Evolutionary conservation across 1,284 basidiomycete genomes (phyloP).

Genomic region (Mycocalia duriaeana): DNA sequence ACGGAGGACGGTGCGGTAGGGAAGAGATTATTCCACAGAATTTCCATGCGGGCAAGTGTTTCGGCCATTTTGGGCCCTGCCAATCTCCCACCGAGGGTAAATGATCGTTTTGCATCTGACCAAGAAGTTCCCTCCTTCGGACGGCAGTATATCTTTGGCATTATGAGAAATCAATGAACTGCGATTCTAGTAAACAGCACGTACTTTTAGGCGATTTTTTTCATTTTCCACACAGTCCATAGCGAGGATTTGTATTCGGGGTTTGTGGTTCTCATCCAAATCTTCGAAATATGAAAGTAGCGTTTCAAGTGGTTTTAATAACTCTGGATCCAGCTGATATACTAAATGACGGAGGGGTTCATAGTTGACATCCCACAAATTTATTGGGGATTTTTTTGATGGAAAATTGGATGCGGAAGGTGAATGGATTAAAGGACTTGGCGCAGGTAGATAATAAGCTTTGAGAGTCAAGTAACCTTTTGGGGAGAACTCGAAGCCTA

Average conservation of each 20-base stretch:
- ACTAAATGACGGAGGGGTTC: constrained; percentile 18
- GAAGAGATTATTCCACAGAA: constrained; percentile 25
- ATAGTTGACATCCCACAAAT: constrained; percentile 20
- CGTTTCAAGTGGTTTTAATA: constrained; percentile 19
- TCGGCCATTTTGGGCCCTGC: constrained; percentile 16
- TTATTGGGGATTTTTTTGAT: constrained; percentile 6
- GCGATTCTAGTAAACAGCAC: background rate
- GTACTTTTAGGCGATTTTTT: constrained; percentile 24
- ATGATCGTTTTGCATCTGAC: constrained; percentile 18
- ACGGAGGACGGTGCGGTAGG: constrained; percentile 19
- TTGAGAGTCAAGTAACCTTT: constrained; percentile 21
- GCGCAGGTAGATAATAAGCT: constrained; percentile 23
- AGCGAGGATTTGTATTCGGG: constrained; percentile 22
- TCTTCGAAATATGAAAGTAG: constrained; percentile 20
- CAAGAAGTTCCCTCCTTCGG: constrained; percentile 22
- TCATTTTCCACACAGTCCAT: constrained; percentile 21
- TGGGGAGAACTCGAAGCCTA: constrained; percentile 24
- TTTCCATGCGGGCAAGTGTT: constrained; percentile 17
- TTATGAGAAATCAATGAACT: constrained; percentile 1
- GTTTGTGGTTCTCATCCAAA: constrained; percentile 15
- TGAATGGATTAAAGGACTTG: constrained; percentile 7
- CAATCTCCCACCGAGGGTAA: constrained; percentile 25
- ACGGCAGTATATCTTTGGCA: constrained; percentile 23
- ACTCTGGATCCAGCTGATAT: constrained; percentile 17
- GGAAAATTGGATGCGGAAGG: background rate